Percentiles rank a stretch among this genome's conserved stretches.
These are phyloP conservation scores for Cerioporus squamosus DNA, from an alignment of 1,284 basidiomycete species.

Conservation along the genomic window DNA sequence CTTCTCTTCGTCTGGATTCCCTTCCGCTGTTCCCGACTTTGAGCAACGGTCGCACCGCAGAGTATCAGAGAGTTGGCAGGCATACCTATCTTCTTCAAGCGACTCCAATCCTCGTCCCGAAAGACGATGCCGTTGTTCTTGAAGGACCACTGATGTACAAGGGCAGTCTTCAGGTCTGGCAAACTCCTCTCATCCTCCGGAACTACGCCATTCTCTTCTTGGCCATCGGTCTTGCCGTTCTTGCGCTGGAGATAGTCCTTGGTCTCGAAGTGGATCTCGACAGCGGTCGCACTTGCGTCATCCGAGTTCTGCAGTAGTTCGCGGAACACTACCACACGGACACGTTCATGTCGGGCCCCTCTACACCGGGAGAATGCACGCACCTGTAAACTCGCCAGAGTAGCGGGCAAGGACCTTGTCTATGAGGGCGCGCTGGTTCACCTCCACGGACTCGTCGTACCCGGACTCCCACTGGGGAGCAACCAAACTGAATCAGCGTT, in stretches of 20 bases:
- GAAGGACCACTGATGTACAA: slow-evolving; percentile 76
- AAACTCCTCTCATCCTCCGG: slow-evolving; percentile 28
- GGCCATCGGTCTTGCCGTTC: slow-evolving; percentile 26
- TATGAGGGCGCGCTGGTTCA: slow-evolving; percentile 94
- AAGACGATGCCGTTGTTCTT: slow-evolving; percentile 89
- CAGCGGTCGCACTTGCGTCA: slow-evolving; percentile 84
- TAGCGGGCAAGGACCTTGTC: slow-evolving; percentile 95
- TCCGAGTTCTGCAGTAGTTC: slow-evolving; percentile 96
- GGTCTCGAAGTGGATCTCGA: slow-evolving; percentile 85
- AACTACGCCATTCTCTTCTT: background rate
- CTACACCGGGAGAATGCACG: slow-evolving; percentile 15
- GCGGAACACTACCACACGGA: slow-evolving; percentile 66
- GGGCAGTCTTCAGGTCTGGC: slow-evolving; percentile 67
- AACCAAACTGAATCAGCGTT: background rate
- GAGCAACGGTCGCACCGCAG: too few relatives aligned
- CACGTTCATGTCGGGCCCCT: too few relatives aligned
- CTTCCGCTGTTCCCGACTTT: slow-evolving; percentile 58
- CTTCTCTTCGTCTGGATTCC: slow-evolving; percentile 84
- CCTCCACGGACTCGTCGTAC: slow-evolving; percentile 86
- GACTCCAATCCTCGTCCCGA: slow-evolving; percentile 84
- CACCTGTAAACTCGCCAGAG: slow-evolving; percentile 89
- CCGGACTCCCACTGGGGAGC: slow-evolving; percentile 66
- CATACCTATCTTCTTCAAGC: slow-evolving; percentile 86
- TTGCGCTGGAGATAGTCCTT: slow-evolving; percentile 53
- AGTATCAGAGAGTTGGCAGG: slow-evolving; percentile 1